A percentile compares a stretch with the other conserved stretches of the same genome.
phyloP scores from a whole-genome alignment of 2,329 filamentous ascomycete species.

The Gyromitra esculenta region DNA sequence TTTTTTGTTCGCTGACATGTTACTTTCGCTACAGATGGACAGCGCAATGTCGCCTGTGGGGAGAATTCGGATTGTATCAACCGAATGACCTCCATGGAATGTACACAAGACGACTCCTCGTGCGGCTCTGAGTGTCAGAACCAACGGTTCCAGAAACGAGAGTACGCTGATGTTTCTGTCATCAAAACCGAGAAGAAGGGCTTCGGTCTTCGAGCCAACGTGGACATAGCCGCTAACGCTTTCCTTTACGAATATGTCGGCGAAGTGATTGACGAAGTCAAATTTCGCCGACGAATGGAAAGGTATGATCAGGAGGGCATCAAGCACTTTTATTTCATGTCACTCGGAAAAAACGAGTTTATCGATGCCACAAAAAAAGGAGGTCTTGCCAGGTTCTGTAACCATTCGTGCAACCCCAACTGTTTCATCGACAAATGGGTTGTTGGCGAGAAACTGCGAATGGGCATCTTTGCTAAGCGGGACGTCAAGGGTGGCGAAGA shows the following conservation, averaged over 20 bases:
- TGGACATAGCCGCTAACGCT: constrained; percentile 79
- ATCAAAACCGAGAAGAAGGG: constrained; percentile 99
- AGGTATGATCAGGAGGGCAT: constrained; percentile 96
- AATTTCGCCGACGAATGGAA: constrained; percentile 87
- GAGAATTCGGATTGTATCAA: constrained; percentile 99
- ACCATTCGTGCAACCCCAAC: constrained; percentile 98
- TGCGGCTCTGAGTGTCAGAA: constrained; percentile 91
- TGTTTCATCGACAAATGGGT: constrained; percentile 99
- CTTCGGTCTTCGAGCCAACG: constrained; percentile 85
- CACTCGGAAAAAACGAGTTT: constrained; percentile 92
- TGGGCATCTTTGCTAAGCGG: constrained; percentile 96
- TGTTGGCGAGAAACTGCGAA: constrained; percentile 93
- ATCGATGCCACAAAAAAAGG: constrained; percentile 97
- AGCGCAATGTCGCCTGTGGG: constrained; percentile 84
- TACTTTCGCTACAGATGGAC: constrained; percentile 67
- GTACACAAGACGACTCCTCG: constrained; percentile 80
- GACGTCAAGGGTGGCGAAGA: constrained; percentile 88
- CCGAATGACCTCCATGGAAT: constrained; percentile 97
- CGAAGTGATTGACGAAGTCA: constrained; percentile 93
- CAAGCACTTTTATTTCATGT: constrained; percentile 99
- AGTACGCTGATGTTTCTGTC: constrained; percentile 90
- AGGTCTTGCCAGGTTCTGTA: constrained; percentile 96
- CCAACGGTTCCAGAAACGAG: constrained; percentile 88
- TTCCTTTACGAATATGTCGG: constrained; percentile 99
- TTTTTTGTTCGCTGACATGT: constrained; percentile 59